These are phyloP conservation scores for Aspergillus novofumigatus DNA, from an alignment of 2,329 filamentous ascomycete species.

Conservation along the genomic window DNA sequence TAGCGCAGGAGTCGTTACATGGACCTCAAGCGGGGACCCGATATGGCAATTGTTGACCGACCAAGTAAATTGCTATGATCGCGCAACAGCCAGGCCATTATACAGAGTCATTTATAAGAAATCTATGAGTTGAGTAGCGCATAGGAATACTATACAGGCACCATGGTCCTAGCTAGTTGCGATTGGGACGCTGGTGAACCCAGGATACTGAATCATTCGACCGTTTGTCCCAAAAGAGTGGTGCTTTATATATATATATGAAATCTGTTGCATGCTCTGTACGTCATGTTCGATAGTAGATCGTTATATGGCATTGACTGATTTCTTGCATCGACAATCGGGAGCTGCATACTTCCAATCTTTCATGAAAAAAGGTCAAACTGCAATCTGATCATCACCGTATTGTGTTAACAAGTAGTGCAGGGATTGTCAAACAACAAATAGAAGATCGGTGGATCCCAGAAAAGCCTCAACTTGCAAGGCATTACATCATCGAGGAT, in stretches of 20 bases:
- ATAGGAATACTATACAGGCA: no score
- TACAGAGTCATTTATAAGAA: background rate
- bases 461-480: background rate
- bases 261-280: background rate
- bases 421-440: background rate
- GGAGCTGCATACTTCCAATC: background rate
- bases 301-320: background rate
- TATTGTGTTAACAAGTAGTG: background rate
- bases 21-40: background rate
- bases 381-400: background rate
- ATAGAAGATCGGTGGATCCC: background rate
- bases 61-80: background rate
- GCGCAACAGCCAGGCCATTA: background rate
- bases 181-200: background rate
- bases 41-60: background rate
- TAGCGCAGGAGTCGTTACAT: background rate
- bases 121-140: background rate
- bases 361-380: background rate
- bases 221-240: background rate
- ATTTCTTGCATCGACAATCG: background rate
- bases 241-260: background rate
- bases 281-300: background rate
- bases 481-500: background rate
- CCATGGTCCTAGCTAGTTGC: background rate
- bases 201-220: background rate